Conservation (phyloP, 2,329 filamentous ascomycete genomes). For the Arthrobotrys conoides region DNA sequence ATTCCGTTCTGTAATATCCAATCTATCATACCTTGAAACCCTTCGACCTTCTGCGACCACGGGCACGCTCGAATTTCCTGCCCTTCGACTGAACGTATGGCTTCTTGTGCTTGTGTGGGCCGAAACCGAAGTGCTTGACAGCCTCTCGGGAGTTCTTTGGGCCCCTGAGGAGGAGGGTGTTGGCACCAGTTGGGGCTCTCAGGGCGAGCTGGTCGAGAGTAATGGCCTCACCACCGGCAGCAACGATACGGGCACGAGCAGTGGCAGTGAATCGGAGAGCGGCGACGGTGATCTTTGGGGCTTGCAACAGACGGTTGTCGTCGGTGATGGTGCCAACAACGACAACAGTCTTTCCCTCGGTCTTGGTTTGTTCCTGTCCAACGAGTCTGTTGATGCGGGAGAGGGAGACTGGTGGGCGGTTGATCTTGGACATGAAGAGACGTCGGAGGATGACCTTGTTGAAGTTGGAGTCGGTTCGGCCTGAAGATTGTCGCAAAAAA, state of each 20-base stretch:
- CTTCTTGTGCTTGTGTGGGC: slow-evolving; percentile 94
- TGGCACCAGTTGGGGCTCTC: slow-evolving; percentile 92
- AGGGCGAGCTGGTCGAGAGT: slow-evolving; percentile 98
- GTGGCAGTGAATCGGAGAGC: slow-evolving; percentile 97
- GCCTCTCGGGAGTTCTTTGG: slow-evolving; percentile 99
- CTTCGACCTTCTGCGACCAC: slow-evolving; percentile 97
- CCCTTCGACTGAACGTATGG: slow-evolving; percentile 96
- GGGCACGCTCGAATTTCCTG: slow-evolving; percentile 98
- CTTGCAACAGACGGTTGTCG: slow-evolving; percentile 90
- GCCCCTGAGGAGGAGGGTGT: slow-evolving; percentile 96
- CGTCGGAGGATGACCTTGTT: slow-evolving; percentile 99
- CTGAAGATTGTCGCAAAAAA: slow-evolving; percentile 47
- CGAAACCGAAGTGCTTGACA: slow-evolving; percentile 99
- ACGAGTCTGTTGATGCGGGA: slow-evolving; percentile 82
- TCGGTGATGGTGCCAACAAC: slow-evolving; percentile 96
- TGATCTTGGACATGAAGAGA: slow-evolving; percentile 98
- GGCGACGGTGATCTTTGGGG: slow-evolving; percentile 93
- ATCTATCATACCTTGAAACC: slow-evolving; percentile 98
- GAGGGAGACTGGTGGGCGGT: slow-evolving; percentile 94
- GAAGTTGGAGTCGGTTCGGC: slow-evolving; percentile 93
- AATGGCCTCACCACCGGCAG: slow-evolving; percentile 93
- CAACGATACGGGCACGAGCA: slow-evolving; percentile 90
- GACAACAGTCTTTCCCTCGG: slow-evolving; percentile 84
- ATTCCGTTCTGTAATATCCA: slow-evolving; percentile 3
- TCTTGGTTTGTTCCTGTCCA: slow-evolving; percentile 75